Evolutionary conservation across 129 eudicot species (phyloP).

Genomic region (Mikania micrantha): DNA sequence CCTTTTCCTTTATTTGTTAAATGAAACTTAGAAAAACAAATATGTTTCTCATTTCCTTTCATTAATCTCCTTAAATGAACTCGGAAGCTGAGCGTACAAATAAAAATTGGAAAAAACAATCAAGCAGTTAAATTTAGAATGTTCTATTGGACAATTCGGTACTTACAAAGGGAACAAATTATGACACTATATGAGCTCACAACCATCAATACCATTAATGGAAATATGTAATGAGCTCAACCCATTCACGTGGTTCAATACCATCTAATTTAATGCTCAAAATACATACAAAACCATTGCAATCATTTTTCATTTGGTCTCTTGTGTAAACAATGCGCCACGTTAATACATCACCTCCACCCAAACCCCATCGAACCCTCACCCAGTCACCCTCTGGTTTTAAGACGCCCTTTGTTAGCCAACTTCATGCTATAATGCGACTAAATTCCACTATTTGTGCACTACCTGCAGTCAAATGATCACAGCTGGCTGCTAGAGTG

Average conservation of each 20-base stretch:
- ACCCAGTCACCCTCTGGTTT: constrained; percentile 13
- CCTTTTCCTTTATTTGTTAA: no score
- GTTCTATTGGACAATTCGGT: background rate
- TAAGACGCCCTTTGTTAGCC: background rate
- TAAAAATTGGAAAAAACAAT: background rate
- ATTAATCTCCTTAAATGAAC: no score
- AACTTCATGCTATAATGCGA: constrained; percentile 7
- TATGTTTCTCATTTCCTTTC: no score
- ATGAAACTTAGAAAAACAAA: no score
- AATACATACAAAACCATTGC: constrained; percentile 22
- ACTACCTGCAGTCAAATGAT: background rate
- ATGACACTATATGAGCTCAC: no score
- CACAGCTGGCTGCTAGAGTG: background rate
- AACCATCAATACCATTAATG: no score
- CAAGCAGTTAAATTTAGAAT: background rate
- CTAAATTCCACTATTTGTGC: background rate
- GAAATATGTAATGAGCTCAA: no score
- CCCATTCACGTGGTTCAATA: no score
- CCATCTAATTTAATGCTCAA: constrained; percentile 25
- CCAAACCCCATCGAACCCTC: constrained; percentile 16
- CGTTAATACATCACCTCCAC: constrained; percentile 16
- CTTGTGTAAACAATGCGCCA: constrained; percentile 4
- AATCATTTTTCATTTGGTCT: constrained; percentile 18
- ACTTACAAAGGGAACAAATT: background rate
- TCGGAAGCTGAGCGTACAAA: no score